Conservation (phyloP, 2,329 filamentous ascomycete species). For the Fusarium buxicola region DNA sequence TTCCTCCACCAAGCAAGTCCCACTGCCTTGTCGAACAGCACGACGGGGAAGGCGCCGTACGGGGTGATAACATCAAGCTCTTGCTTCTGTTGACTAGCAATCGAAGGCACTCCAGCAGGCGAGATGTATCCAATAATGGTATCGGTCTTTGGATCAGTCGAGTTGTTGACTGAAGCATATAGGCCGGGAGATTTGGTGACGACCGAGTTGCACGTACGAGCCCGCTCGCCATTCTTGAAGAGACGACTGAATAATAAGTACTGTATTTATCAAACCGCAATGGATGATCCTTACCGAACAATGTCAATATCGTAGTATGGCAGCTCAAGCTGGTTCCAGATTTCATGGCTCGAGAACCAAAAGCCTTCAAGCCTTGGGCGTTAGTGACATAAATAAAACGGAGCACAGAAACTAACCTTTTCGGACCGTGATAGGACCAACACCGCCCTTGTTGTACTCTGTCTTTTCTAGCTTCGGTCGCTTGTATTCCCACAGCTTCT, state of each 20-base stretch:
- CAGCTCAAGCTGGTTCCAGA: constrained; percentile 57
- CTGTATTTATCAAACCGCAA: rapidly evolving
- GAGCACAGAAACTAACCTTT: constrained; percentile 46
- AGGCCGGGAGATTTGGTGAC: constrained; percentile 53
- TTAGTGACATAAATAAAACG: background rate
- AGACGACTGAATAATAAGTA: constrained; percentile 44
- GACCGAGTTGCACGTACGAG: constrained; percentile 56
- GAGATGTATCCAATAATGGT: constrained; percentile 56
- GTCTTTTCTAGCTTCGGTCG: constrained; percentile 51
- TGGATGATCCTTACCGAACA: constrained; percentile 44
- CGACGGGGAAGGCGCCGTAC: constrained; percentile 53
- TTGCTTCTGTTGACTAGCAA: constrained; percentile 54
- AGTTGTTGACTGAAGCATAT: constrained; percentile 58
- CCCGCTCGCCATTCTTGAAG: constrained; percentile 55
- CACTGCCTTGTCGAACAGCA: constrained; percentile 53
- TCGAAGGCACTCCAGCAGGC: constrained; percentile 54
- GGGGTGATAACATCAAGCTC: constrained; percentile 57
- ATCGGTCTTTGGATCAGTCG: constrained; percentile 51
- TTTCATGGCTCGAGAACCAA: constrained; percentile 57
- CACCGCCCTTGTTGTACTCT: constrained; percentile 51
- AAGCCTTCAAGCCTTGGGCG: constrained; percentile 42
- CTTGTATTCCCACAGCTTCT: constrained; percentile 54
- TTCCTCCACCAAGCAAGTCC: constrained; percentile 58
- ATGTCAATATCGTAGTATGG: constrained; percentile 57
- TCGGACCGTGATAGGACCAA: constrained; percentile 56